phyloP scores from a whole-genome alignment of 192 early-diverging fungal genomes.

The Backusella tarrabulga region DNA sequence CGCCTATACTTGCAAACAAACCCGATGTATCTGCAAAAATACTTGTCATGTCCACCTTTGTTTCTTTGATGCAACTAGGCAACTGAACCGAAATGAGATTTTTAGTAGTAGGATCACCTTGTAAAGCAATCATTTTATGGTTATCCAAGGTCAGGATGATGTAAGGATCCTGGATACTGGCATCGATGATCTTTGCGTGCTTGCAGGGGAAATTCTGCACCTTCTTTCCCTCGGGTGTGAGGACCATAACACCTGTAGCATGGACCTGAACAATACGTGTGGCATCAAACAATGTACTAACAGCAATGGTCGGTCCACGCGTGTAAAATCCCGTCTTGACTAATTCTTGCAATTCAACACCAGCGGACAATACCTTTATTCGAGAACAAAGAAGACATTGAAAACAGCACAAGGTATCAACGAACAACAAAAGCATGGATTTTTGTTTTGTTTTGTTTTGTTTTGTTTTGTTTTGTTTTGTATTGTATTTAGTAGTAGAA shows the following conservation, averaged over 20 bases:
- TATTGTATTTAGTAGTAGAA: background rate
- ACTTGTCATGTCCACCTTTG: slow-evolving; percentile 35
- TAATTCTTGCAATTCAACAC: slow-evolving; percentile 82
- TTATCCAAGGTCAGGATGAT: slow-evolving; percentile 68
- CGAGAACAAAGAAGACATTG: background rate
- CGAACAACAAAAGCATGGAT: background rate
- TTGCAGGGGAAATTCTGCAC: slow-evolving; percentile 52
- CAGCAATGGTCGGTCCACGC: slow-evolving; percentile 73
- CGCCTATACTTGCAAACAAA: slow-evolving; percentile 18
- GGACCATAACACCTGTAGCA: slow-evolving; percentile 64
- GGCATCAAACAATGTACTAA: slow-evolving; percentile 67
- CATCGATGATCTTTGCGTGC: slow-evolving; percentile 58
- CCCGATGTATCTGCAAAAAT: slow-evolving; percentile 52
- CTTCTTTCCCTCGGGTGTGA: slow-evolving; percentile 64
- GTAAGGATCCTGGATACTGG: slow-evolving; percentile 79
- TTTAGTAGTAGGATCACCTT: slow-evolving; percentile 54
- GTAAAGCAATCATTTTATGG: slow-evolving; percentile 60
- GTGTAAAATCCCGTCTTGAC: slow-evolving; percentile 73
- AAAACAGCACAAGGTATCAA: background rate
- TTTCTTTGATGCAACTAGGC: slow-evolving; percentile 42
- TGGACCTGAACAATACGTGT: slow-evolving; percentile 84
- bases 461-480: background rate
- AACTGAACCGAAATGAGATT: slow-evolving; percentile 35
- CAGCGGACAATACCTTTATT: slow-evolving; percentile 70
- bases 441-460: background rate